Conservation (phyloP, 495 filamentous ascomycete species). For the Hyaloscypha variabilis region DNA sequence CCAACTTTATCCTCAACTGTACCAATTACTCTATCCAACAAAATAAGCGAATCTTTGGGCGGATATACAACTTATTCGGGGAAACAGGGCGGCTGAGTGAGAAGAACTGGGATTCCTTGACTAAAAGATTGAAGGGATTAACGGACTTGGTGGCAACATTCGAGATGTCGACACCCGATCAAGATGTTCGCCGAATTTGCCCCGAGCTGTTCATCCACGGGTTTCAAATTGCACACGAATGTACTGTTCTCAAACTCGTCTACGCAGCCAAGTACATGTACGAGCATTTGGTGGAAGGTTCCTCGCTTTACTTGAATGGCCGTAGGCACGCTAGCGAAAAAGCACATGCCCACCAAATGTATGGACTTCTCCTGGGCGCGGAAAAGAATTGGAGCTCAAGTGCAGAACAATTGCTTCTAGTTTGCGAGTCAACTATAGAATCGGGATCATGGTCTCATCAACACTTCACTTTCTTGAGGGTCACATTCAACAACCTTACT, state of each 20-base stretch:
- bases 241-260: neutral
- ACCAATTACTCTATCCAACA: neutral
- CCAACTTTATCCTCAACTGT: conserved; percentile 8
- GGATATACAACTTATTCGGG: conserved; percentile 1
- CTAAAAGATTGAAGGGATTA: neutral
- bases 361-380: neutral
- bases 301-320: neutral
- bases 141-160: conserved; percentile 1
- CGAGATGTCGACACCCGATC: neutral
- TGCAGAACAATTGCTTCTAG: conserved; percentile 4
- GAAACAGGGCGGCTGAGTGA: neutral
- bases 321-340: conserved; percentile 3
- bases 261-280: conserved; percentile 4
- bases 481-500: neutral
- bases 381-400: conserved; percentile 1
- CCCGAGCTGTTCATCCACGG: conserved; percentile 14
- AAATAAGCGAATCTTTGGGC: neutral
- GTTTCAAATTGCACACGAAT: neutral
- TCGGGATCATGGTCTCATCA: neutral
- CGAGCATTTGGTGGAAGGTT: neutral
- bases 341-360: conserved; percentile 1
- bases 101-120: conserved; percentile 4
- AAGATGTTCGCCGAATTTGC: neutral
- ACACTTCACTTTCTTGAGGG: neutral
- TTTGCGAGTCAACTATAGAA: neutral